Percentiles rank a stretch among this genome's conserved stretches.
Conservation (phyloP, 345 rosid species). For the Hibiscus syriacus region DNA sequence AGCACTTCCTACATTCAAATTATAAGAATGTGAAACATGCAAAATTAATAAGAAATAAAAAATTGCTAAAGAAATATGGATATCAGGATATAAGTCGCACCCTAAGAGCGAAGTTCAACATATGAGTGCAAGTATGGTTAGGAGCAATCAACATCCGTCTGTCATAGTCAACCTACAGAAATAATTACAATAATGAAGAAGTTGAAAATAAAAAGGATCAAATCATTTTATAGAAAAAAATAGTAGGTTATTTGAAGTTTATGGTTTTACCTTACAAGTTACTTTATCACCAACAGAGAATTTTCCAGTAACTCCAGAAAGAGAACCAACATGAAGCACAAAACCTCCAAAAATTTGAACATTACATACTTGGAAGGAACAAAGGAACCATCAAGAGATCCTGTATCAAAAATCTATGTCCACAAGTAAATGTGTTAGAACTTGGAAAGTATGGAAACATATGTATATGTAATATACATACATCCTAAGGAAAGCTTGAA, state of each 20-base stretch:
- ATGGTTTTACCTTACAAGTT: conserved; percentile 58
- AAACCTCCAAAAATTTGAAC: conserved; percentile 93
- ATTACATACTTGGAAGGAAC: conserved; percentile 55
- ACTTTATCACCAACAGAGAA: conserved; percentile 66
- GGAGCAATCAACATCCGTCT: conserved; percentile 91
- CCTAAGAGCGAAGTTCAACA: conserved; percentile 95
- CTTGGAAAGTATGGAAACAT: not conserved
- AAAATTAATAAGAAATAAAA: not conserved
- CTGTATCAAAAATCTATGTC: conserved; percentile 3
- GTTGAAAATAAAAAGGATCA: not conserved
- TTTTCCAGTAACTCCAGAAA: conserved; percentile 34
- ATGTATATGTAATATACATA: not conserved
- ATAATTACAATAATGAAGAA: not conserved
- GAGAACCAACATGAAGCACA: conserved; percentile 77
- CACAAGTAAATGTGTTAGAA: not conserved
- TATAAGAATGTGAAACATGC: conserved; percentile 1
- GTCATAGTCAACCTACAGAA: conserved; percentile 77
- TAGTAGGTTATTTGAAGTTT: conserved; percentile 2
- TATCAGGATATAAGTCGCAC: conserved; percentile 14
- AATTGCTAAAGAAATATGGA: not conserved
- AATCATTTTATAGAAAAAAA: not conserved
- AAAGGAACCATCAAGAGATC: conserved; percentile 6
- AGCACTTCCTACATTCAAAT: conserved; percentile 68
- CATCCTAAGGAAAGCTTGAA: not conserved
- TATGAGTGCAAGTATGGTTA: conserved; percentile 97